Conservation (phyloP, 2,329 filamentous ascomycete species). For the Diaporthe longicolla region DNA sequence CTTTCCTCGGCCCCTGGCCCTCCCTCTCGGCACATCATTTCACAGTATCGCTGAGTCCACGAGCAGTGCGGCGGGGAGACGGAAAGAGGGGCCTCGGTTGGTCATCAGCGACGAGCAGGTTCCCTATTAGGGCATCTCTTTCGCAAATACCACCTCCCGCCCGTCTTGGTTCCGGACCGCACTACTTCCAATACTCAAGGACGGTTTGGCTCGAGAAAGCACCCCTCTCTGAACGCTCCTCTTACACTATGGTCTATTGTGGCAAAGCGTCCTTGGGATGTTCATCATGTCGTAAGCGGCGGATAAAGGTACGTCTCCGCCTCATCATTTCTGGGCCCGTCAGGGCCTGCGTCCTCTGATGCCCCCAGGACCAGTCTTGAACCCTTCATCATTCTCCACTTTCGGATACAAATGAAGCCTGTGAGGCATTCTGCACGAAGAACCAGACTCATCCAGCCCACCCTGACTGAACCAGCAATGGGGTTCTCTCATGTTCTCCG, state of each 20-base stretch:
- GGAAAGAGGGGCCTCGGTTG: constrained; percentile 28
- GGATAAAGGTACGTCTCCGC: constrained; percentile 65
- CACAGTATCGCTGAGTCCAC: constrained; percentile 12
- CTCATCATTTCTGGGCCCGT: not conserved
- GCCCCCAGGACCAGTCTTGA: not conserved
- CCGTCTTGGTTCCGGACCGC: constrained; percentile 6
- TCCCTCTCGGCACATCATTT: constrained; percentile 10
- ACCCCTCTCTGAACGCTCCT: constrained; percentile 12
- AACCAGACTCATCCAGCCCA: not conserved
- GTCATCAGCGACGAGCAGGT: constrained; percentile 23
- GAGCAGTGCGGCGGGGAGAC: constrained; percentile 8
- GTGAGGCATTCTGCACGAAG: not conserved
- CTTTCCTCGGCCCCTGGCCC: constrained; percentile 6
- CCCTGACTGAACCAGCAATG: not conserved
- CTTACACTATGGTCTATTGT: constrained; percentile 65
- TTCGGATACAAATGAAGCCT: not conserved
- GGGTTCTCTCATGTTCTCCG: not conserved
- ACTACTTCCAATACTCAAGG: not conserved
- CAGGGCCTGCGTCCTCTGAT: not conserved
- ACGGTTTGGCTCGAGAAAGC: not conserved
- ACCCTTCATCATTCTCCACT: constrained; percentile 22
- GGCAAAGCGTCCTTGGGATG: constrained; percentile 70
- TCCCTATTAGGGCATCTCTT: constrained; percentile 27
- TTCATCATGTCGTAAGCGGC: constrained; percentile 66
- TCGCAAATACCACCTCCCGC: not conserved